Conservation (phyloP, 2,329 filamentous ascomycete genomes). For the Aspergillus sp. region DNA sequence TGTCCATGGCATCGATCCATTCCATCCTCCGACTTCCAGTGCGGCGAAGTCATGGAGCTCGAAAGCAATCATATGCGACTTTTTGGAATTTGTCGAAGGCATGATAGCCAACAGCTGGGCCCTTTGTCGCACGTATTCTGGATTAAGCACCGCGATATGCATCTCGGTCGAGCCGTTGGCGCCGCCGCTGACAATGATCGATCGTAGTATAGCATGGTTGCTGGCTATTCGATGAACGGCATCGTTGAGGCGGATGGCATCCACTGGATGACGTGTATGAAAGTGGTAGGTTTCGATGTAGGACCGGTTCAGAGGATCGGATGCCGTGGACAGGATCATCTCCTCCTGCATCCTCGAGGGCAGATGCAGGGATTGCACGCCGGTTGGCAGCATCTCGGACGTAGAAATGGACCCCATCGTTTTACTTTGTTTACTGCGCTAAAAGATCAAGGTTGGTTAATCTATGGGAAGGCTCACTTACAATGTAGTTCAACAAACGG, state of each 20-base stretch:
- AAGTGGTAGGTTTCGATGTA: constrained; percentile 1
- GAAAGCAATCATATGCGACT: too few relatives aligned
- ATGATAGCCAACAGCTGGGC: too few relatives aligned
- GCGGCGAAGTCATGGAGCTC: too few relatives aligned
- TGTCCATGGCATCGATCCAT: too few relatives aligned
- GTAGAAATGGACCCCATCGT: too few relatives aligned
- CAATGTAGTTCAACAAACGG: too few relatives aligned
- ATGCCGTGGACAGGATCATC: neutral
- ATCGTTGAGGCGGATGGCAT: neutral
- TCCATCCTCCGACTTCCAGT: too few relatives aligned
- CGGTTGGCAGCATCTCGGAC: too few relatives aligned
- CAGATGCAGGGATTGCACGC: neutral
- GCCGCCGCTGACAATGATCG: neutral
- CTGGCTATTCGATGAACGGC: constrained; percentile 1
- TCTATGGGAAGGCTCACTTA: too few relatives aligned
- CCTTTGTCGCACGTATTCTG: neutral
- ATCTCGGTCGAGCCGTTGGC: neutral
- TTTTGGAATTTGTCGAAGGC: too few relatives aligned
- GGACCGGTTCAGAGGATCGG: neutral
- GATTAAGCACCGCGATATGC: neutral
- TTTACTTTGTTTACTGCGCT: too few relatives aligned
- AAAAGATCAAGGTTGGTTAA: too few relatives aligned
- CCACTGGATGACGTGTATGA: neutral
- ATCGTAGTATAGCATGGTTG: constrained; percentile 1
- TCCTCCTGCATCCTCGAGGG: neutral